These are phyloP conservation scores for Nitzschia sp. DNA, from an alignment of 108 stramenopile species.

Conservation along the genomic window DNA sequence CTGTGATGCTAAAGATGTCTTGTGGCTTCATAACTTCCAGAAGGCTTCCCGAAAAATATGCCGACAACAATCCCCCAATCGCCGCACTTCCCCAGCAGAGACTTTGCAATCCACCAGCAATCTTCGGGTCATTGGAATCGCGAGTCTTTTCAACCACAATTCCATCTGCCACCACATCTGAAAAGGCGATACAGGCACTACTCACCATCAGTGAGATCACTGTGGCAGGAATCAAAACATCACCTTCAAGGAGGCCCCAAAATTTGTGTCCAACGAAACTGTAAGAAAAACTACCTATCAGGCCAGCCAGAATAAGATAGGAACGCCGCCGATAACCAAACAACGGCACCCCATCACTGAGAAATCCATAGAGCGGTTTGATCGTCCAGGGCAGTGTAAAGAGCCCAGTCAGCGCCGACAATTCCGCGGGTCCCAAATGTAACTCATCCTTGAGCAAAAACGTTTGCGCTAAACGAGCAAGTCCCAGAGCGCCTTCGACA, in stretches of 20 bases:
- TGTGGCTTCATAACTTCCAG: slow-evolving; percentile 84
- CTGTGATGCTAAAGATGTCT: slow-evolving; percentile 87
- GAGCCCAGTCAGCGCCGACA: slow-evolving; percentile 88
- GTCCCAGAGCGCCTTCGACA: slow-evolving; percentile 93
- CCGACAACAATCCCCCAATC: slow-evolving; percentile 86
- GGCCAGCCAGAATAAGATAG: slow-evolving; percentile 78
- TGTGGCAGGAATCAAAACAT: slow-evolving; percentile 34
- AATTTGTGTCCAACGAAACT: slow-evolving; percentile 51
- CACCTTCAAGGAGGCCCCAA: slow-evolving; percentile 38
- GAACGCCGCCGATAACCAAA: slow-evolving; percentile 86
- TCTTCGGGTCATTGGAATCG: slow-evolving; percentile 66
- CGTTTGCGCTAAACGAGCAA: slow-evolving; percentile 91
- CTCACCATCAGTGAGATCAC: slow-evolving; percentile 61
- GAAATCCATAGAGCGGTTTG: slow-evolving; percentile 92
- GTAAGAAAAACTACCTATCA: slow-evolving; percentile 66
- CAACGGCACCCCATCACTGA: slow-evolving; percentile 88
- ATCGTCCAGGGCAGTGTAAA: slow-evolving; percentile 91
- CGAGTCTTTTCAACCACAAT: slow-evolving; percentile 91
- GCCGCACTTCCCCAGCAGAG: slow-evolving; percentile 92
- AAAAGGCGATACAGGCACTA: slow-evolving; percentile 85
- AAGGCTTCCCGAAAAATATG: slow-evolving; percentile 88
- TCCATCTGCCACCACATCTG: slow-evolving; percentile 96
- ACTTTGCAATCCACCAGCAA: slow-evolving; percentile 85
- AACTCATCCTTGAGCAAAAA: slow-evolving; percentile 95
- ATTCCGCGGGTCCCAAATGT: slow-evolving; percentile 89